phyloP scores from a whole-genome alignment of 1,284 basidiomycete species.

The Rhodotorula sp. region DNA sequence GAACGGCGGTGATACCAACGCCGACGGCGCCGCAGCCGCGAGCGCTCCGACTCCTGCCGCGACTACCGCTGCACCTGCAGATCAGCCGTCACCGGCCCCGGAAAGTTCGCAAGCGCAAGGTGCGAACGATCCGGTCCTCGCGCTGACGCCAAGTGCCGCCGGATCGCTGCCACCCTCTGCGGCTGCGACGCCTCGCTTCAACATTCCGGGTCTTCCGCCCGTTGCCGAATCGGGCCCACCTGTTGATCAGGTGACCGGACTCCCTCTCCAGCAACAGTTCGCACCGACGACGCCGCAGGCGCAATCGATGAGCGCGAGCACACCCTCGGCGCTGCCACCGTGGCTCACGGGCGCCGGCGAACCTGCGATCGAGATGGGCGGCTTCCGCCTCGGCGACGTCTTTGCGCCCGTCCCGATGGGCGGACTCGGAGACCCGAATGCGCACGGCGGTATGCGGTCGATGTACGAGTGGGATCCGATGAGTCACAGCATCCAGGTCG shows the following conservation, averaged over 20 bases:
- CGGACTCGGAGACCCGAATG: slow-evolving; percentile 6
- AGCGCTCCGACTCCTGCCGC: slow-evolving; percentile 3
- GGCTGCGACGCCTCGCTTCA: background rate
- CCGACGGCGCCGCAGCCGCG: background rate
- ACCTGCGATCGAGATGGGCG: slow-evolving; percentile 10
- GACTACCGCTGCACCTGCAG: background rate
- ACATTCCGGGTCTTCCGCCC: background rate
- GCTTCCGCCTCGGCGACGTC: slow-evolving; percentile 16
- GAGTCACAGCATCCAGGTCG: slow-evolving; percentile 19
- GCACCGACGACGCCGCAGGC: background rate
- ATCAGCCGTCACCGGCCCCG: background rate
- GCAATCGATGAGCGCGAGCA: background rate
- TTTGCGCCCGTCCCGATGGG: background rate
- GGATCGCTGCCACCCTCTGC: slow-evolving; percentile 2
- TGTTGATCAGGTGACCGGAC: background rate
- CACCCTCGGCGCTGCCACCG: background rate
- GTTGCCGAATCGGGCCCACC: background rate
- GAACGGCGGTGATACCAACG: background rate
- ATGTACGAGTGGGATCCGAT: slow-evolving; percentile 34
- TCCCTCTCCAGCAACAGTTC: background rate
- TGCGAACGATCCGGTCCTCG: background rate
- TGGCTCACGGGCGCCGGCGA: slow-evolving; percentile 8
- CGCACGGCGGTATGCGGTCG: slow-evolving; percentile 14
- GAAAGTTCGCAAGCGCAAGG: background rate
- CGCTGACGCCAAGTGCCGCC: background rate